These are phyloP conservation scores for Dichotomocladium elegans DNA, from an alignment of 371 early-diverging fungal genomes.

Conservation along the genomic window DNA sequence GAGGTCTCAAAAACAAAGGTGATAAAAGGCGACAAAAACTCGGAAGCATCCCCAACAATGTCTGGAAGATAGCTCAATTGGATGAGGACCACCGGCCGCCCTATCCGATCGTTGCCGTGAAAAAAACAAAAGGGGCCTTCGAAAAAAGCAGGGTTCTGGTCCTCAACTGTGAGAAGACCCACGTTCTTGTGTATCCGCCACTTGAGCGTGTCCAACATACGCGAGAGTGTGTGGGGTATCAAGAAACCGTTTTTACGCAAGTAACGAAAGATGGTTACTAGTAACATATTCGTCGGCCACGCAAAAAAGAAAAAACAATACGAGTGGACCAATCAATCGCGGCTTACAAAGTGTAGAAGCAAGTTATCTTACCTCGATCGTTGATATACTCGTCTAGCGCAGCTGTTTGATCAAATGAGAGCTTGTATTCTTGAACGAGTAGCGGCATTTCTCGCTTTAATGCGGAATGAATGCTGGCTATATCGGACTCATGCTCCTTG, in stretches of 20 bases:
- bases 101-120: slow-evolving; percentile 23
- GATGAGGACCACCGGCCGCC: slow-evolving; percentile 33
- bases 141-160: slow-evolving; percentile 18
- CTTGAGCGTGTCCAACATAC: slow-evolving; percentile 32
- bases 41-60: slow-evolving; percentile 1
- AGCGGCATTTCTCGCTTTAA: slow-evolving; percentile 31
- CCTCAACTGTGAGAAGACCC: slow-evolving; percentile 12
- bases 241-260: slow-evolving; percentile 32
- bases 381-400: slow-evolving; percentile 31
- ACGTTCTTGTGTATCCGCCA: slow-evolving; percentile 36
- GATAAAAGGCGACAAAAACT: slow-evolving; percentile 27
- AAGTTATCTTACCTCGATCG: slow-evolving; percentile 24
- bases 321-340: not conserved
- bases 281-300: too few species aligned
- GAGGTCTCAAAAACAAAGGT: slow-evolving; percentile 38
- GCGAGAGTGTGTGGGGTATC: slow-evolving; percentile 28
- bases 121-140: slow-evolving; percentile 31
- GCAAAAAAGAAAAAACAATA: not conserved
- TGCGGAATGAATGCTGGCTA: slow-evolving; percentile 36
- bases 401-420: slow-evolving; percentile 17
- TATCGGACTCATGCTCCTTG: slow-evolving; percentile 13
- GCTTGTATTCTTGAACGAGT: slow-evolving; percentile 30
- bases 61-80: slow-evolving; percentile 30
- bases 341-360: not conserved
- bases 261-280: slow-evolving; percentile 43